Conservation (phyloP, 2,329 filamentous ascomycete genomes). For the Curvularia lunata region DNA sequence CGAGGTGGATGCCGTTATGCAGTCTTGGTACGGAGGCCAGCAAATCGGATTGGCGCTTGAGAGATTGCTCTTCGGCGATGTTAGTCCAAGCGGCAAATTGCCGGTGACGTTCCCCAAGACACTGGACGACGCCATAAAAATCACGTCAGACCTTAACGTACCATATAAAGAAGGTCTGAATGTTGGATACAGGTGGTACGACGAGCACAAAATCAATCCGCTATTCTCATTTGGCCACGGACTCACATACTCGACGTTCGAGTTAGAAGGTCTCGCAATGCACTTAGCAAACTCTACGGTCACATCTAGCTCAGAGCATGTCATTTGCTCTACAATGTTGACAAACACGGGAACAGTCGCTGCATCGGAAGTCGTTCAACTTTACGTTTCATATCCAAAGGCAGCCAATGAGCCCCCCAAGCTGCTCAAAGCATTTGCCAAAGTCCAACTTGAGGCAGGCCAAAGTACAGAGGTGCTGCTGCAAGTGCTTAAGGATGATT, state of each 20-base stretch:
- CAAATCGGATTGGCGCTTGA: slow-evolving; percentile 80
- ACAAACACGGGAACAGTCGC: too few species aligned
- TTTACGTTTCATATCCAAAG: too few species aligned
- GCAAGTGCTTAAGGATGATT: slow-evolving; percentile 7
- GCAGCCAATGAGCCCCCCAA: too few species aligned
- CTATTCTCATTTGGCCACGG: slow-evolving; percentile 8
- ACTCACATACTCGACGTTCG: slow-evolving; percentile 8
- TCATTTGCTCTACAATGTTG: too few species aligned
- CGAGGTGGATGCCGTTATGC: slow-evolving; percentile 6
- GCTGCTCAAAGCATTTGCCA: too few species aligned
- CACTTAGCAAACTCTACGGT: background rate
- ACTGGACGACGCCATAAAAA: slow-evolving; percentile 66
- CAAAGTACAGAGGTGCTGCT: slow-evolving; percentile 3
- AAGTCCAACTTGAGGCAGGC: too few species aligned
- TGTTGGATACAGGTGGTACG: slow-evolving; percentile 8
- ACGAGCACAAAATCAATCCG: slow-evolving; percentile 4
- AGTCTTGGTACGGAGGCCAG: slow-evolving; percentile 66
- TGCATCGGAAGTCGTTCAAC: too few species aligned
- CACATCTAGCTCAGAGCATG: background rate
- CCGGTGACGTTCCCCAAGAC: slow-evolving; percentile 81
- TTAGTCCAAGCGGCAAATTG: slow-evolving; percentile 76
- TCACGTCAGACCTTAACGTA: slow-evolving; percentile 1
- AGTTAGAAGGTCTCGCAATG: background rate
- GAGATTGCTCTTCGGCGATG: slow-evolving; percentile 76
- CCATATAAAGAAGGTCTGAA: slow-evolving; percentile 5